Evolutionary conservation across 192 early-diverging fungal species (phyloP), one percentile per base, ranked within the genome.

Genomic region (Coemansia sp.): DNA sequence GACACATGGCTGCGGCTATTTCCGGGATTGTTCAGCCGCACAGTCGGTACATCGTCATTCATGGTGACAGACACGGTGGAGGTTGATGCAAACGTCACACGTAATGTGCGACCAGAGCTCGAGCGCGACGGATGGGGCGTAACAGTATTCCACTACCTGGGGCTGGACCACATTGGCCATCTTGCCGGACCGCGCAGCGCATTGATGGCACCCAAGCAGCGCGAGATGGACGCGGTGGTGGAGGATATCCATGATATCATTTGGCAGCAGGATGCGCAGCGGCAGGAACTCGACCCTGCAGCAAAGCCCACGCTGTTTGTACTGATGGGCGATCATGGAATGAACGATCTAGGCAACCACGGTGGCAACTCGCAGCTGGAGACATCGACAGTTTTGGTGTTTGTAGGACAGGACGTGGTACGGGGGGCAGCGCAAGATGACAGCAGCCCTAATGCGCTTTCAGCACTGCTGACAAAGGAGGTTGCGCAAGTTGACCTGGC

Each of bases 1-100:
- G 94, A 98, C 60, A 98, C 96, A 16, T 99, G 97, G 97, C 85
- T 91, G 47, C 87, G 86, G 34, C 73, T 99, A 49, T 99, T 92
- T 64, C 94, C 94, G 0, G 84, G 80, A 7, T 41, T 86, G 2
- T 90, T 92, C 56, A 59, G 63, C 7, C 74, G 79, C 54, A 83
- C 81, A 1, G 90, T 90, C 47, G 90, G 90, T 16, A 90, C 68
- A 5, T 74, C 71, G 38, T 80, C 80, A 49, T 83, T 81, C 54
- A 72, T 67, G 65, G 76, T 84, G 28, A 62, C 89, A 66, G 89
- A 93, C 63, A 92, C 88, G 0, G 83, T 90, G 3, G 85, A 93
- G 69, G 90, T 91, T 1, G 90, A 90, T 58, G 62, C 61, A 31
- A 92, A 92, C 65, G 89, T 91, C 1, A 90, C 89, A 18, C 76